Evolutionary conservation across 495 filamentous ascomycete species (phyloP).

Genomic region (Neurospora sp.): DNA sequence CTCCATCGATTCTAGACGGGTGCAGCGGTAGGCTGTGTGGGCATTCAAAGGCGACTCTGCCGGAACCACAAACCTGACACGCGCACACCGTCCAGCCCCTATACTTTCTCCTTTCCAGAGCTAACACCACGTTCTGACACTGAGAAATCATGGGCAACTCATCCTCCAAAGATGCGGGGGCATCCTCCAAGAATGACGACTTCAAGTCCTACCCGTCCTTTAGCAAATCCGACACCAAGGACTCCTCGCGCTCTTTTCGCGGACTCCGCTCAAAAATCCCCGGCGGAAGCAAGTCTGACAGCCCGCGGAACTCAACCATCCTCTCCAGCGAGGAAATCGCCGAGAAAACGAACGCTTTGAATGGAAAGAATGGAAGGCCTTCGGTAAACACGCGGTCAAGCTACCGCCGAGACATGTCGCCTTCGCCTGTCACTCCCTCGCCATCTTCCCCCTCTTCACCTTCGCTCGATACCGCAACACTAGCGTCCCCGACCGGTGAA

Average conservation of each 20-base stretch:
- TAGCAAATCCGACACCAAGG: constrained; percentile 87
- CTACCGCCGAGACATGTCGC: constrained; percentile 24
- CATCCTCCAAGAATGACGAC: constrained; percentile 27
- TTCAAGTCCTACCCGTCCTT: constrained; percentile 84
- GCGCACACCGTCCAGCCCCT: constrained; percentile 30
- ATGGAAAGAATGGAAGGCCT: constrained; percentile 43
- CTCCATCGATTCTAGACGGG: constrained; percentile 23
- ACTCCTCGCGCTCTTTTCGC: constrained; percentile 84
- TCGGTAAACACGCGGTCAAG: constrained; percentile 33
- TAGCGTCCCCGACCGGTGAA: constrained; percentile 34
- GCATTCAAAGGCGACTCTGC: constrained; percentile 23
- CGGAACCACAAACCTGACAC: constrained; percentile 29
- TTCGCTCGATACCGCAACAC: constrained; percentile 21
- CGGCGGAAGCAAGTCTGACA: constrained; percentile 55
- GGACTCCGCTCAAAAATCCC: constrained; percentile 54
- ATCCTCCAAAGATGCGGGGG: constrained; percentile 64
- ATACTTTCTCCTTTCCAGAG: constrained; percentile 19
- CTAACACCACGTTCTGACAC: constrained; percentile 15
- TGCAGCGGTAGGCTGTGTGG: constrained; percentile 36
- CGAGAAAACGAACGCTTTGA: constrained; percentile 67
- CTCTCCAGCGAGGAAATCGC: constrained; percentile 48
- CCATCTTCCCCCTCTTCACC: constrained; percentile 33
- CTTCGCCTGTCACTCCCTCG: constrained; percentile 34
- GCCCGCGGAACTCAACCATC: constrained; percentile 64
- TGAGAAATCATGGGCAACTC: constrained; percentile 74